A percentile compares a stretch with the other conserved stretches of the same genome.
These are phyloP conservation scores for Naematelia encephala DNA, from an alignment of 768 basidiomycete species.

Conservation along the genomic window DNA sequence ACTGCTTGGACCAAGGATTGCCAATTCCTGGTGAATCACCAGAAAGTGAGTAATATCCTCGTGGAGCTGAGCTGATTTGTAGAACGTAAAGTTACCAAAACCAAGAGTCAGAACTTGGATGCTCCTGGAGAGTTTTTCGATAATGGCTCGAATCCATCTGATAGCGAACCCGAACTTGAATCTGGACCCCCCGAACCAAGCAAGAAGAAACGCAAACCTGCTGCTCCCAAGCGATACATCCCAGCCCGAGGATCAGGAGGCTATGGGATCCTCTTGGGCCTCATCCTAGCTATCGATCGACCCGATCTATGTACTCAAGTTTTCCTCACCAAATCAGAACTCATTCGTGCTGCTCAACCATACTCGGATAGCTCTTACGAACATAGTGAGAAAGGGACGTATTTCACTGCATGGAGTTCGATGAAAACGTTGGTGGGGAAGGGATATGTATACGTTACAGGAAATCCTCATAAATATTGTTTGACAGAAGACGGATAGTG, in stretches of 20 bases:
- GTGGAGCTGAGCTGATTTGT: background rate
- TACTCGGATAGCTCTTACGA: conserved; percentile 39
- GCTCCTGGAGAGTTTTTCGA: background rate
- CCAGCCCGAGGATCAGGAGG: conserved; percentile 38
- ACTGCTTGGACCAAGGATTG: conserved; percentile 36
- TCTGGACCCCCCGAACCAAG: conserved; percentile 1
- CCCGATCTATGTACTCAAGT: conserved; percentile 33
- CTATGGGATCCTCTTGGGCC: conserved; percentile 43
- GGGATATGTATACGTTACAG: conserved; percentile 42
- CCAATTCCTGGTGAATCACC: conserved; percentile 26
- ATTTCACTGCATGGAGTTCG: conserved; percentile 42
- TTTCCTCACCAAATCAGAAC: conserved; percentile 39
- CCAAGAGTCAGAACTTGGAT: background rate
- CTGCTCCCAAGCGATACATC: conserved; percentile 35
- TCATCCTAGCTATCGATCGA: conserved; percentile 43
- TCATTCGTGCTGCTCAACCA: conserved; percentile 33
- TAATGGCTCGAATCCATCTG: background rate
- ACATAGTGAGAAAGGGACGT: conserved; percentile 36
- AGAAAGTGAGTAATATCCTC: conserved; percentile 24
- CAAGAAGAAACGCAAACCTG: conserved; percentile 19
- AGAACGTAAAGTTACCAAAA: background rate
- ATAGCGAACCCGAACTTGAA: background rate
- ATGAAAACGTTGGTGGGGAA: conserved; percentile 43
- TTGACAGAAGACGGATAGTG: conserved; percentile 47
- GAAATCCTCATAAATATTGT: conserved; percentile 42